Percentiles rank a stretch among this genome's conserved stretches.
Evolutionary conservation across 169 alveolate genomes (phyloP).

Genomic region (Eimeria maxima): DNA sequence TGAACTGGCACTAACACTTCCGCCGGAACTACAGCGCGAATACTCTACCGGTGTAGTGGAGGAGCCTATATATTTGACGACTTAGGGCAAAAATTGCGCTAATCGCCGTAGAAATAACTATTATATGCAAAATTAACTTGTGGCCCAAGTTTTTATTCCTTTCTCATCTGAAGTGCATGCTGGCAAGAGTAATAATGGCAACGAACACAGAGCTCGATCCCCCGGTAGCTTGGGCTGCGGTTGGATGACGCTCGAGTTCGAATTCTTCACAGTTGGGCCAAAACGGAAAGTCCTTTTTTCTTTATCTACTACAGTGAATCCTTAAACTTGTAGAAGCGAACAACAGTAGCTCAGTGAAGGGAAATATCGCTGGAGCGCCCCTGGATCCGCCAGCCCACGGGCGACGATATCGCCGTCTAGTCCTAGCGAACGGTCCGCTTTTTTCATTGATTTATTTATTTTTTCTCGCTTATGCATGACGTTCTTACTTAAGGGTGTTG

Average conservation of each 20-base stretch:
- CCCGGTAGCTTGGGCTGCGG: not conserved
- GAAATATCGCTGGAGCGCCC: not conserved
- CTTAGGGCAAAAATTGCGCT: not conserved
- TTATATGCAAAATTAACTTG: not conserved
- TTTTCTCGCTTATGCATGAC: not conserved
- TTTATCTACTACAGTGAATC: not conserved
- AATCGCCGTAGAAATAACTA: not conserved
- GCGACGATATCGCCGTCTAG: not conserved
- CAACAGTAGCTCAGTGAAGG: not conserved
- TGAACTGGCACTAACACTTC: not conserved
- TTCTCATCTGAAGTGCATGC: not conserved
- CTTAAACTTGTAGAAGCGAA: not conserved
- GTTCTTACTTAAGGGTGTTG: not conserved
- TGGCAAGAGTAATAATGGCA: not conserved
- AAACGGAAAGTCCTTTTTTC: not conserved
- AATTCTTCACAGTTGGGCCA: not conserved
- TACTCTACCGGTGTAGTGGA: not conserved
- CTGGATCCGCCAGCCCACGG: not conserved
- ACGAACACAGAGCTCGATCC: constrained; percentile 24
- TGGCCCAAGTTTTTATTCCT: not conserved
- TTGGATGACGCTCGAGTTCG: not conserved
- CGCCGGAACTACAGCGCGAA: not conserved
- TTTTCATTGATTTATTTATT: not conserved
- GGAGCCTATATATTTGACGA: not conserved
- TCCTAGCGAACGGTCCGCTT: not conserved